These are phyloP conservation scores for Podospora pseudocomata DNA, from an alignment of 495 filamentous ascomycete genomes.

Conservation along the genomic window DNA sequence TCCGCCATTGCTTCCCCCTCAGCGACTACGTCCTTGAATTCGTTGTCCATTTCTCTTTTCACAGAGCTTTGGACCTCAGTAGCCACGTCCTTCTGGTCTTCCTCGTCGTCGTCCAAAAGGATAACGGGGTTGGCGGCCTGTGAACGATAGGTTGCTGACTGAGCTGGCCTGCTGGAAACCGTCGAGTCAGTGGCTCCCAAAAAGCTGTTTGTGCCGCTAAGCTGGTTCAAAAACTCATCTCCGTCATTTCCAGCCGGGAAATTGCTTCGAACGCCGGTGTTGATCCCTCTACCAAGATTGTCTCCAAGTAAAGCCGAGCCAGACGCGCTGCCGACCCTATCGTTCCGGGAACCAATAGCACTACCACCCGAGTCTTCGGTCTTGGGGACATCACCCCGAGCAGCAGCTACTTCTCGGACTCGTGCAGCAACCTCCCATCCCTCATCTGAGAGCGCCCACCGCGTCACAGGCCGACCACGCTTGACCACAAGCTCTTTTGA, in stretches of 20 bases:
- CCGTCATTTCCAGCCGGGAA: not conserved
- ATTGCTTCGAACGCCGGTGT: not conserved
- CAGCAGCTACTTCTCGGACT: conserved; percentile 46
- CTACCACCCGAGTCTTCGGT: not conserved
- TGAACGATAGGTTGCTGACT: not conserved
- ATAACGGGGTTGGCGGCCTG: not conserved
- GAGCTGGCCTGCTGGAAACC: not conserved
- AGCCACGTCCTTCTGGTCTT: not conserved
- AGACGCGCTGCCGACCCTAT: not conserved
- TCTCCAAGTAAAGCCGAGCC: not conserved
- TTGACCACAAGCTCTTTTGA: conserved; percentile 74
- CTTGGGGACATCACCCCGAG: conserved; percentile 4
- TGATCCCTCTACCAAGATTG: not conserved
- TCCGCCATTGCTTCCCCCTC: conserved; percentile 35
- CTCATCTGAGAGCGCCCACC: conserved; percentile 70
- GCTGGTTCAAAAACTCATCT: not conserved
- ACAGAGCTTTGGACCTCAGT: not conserved
- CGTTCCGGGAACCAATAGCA: not conserved
- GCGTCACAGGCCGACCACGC: conserved; percentile 62
- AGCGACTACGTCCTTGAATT: conserved; percentile 40
- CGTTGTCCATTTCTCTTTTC: conserved; percentile 15
- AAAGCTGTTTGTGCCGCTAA: not conserved
- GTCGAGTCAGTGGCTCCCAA: not conserved
- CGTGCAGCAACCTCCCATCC: conserved; percentile 74
- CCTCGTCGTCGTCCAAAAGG: not conserved